Percentiles rank a stretch among this genome's conserved stretches.
Conservation (phyloP, 2,329 filamentous ascomycete species). For the Pseudocercospora cruenta region DNA sequence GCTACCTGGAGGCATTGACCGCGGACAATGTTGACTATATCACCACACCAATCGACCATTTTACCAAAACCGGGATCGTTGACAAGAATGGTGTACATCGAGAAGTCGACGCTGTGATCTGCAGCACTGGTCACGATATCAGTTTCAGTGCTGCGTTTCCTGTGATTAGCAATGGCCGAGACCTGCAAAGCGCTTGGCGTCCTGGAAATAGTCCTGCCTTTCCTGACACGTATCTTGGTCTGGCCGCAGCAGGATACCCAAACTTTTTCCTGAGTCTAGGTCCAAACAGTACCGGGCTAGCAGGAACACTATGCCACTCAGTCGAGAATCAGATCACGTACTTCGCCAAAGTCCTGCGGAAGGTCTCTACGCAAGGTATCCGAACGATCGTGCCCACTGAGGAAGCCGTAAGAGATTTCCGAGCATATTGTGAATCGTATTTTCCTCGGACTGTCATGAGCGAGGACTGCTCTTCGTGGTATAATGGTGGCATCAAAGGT, state of each 20-base stretch:
- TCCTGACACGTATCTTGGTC: too few species aligned
- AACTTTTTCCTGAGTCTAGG: too few species aligned
- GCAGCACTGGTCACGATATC: not conserved
- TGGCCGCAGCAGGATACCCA: too few species aligned
- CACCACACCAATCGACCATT: constrained; percentile 13
- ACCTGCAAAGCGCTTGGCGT: too few species aligned
- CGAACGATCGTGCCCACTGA: not conserved
- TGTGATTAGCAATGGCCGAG: too few species aligned
- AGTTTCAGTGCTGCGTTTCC: not conserved
- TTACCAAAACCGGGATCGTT: constrained; percentile 16
- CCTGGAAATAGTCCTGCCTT: too few species aligned
- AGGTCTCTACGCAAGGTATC: not conserved
- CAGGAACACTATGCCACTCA: too few species aligned
- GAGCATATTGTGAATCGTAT: not conserved
- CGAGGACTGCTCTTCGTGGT: too few species aligned
- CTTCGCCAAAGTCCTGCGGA: not conserved
- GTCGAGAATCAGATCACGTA: too few species aligned
- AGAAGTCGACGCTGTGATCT: not conserved
- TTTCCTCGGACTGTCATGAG: not conserved
- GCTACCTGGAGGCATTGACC: constrained; percentile 20
- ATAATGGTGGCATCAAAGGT: too few species aligned
- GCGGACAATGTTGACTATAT: constrained; percentile 17
- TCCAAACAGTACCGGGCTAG: too few species aligned
- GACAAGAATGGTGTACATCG: not conserved
- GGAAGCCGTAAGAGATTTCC: not conserved